Evolutionary conservation across 495 filamentous ascomycete genomes (phyloP), one percentile per base, ranked within the genome.

Genomic region (Wilcoxina mikolae): DNA sequence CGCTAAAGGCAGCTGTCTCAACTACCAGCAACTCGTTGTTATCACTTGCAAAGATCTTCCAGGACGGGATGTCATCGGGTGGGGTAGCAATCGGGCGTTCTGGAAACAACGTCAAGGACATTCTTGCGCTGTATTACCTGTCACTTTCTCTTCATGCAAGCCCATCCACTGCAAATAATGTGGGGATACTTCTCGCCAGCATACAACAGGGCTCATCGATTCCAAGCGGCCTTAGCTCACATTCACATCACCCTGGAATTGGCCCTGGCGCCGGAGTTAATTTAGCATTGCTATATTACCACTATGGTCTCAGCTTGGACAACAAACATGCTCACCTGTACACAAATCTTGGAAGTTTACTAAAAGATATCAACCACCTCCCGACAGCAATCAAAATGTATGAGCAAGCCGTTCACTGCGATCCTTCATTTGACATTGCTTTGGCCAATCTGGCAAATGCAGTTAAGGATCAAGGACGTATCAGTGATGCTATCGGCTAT

Each of bases 161-260:
- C 62, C 91, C 91, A 20, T 96, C 93, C 4, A 99, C 91, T 0
- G 91, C 91, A 11, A 99, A 99, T 62, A 99, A 99, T 67, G 93
- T 99, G 39, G 91, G 91, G 3, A 99, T 99, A 51, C 72, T 99
- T 27, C 77, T 99, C 26, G 93, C 91, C 1, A 86, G 91, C 45
- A 84, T 99, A 17, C 91, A 95, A 58, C 87, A 94, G 59, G 76
- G 80, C 29, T 58, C 53, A 10, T 48, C 51, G 17, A 33, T 58
- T 27, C 59, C 59, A 7, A 54, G 51, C 28, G 70, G 60, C 60
- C 63, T 55, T 73, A 18, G 58, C 72, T 43, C 70, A 74, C 27
- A 82, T 91, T 46, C 83, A 87, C 12, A 28, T 22, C 22, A 17
- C 33, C n/a, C n/a, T n/a, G n/a, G n/a, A n/a, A 81, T 94, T 49